Evolutionary conservation across 2,329 filamentous ascomycete genomes (phyloP).

Genomic region (Colletotrichum camelliae): DNA sequence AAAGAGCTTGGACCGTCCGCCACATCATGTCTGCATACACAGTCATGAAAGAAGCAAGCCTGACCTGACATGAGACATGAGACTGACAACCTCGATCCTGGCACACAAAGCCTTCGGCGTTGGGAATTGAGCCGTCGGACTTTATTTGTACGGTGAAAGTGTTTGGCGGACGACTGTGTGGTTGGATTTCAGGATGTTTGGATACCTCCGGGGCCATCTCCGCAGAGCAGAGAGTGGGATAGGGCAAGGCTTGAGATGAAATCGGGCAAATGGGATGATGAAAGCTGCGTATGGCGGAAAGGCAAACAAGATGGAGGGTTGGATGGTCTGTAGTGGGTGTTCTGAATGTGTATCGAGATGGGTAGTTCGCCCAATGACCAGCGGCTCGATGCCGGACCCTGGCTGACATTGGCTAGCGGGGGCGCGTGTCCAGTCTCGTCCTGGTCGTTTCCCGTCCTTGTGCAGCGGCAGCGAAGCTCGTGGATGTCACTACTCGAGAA

Average conservation of each 20-base stretch:
- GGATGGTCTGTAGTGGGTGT: not conserved
- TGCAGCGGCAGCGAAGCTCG: not conserved
- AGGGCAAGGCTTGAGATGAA: not conserved
- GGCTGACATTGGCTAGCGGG: not conserved
- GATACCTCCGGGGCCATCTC: not conserved
- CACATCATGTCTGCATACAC: not conserved
- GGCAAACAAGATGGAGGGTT: not conserved
- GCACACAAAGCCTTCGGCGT: not conserved
- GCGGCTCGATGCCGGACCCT: not conserved
- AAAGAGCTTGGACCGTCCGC: slow-evolving; percentile 9
- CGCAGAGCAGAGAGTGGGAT: not conserved
- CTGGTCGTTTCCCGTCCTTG: not conserved
- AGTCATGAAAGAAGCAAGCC: not conserved
- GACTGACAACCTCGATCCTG: not conserved
- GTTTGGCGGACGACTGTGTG: not conserved
- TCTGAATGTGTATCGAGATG: not conserved
- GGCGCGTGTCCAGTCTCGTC: not conserved
- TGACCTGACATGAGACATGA: not conserved
- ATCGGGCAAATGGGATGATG: not conserved
- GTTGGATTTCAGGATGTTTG: not conserved
- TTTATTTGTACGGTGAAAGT: not conserved
- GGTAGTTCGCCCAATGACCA: not conserved
- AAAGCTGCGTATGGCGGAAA: slow-evolving; percentile 3
- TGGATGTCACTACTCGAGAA: not conserved
- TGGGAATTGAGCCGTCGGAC: not conserved